A percentile compares a stretch with the other conserved stretches of the same genome.
These are phyloP conservation scores for Amoeboaphelidium protococcarum DNA, from an alignment of 371 early-diverging fungal genomes.

Conservation along the genomic window DNA sequence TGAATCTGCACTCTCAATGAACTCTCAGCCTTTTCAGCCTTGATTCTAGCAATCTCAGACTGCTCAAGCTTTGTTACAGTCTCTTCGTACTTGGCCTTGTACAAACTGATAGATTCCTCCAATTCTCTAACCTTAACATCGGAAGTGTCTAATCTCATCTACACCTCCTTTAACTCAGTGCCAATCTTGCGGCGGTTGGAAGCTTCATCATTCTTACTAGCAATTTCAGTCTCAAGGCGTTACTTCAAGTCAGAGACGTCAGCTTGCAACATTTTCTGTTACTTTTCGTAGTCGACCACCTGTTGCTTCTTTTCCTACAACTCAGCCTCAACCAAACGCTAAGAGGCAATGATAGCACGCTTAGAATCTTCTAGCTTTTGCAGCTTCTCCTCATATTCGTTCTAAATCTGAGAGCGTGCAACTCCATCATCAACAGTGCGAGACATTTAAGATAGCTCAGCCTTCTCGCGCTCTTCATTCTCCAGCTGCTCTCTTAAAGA, in stretches of 20 bases:
- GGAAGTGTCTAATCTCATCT: slow-evolving; percentile 17
- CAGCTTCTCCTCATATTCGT: slow-evolving; percentile 34
- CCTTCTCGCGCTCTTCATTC: slow-evolving; percentile 24
- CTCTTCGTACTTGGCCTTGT: slow-evolving; percentile 25
- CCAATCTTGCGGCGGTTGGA: slow-evolving; percentile 17
- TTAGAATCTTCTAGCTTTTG: slow-evolving; percentile 48
- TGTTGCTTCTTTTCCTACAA: slow-evolving; percentile 37
- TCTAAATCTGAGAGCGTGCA: no score
- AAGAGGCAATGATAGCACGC: slow-evolving; percentile 34
- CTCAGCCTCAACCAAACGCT: slow-evolving; percentile 41
- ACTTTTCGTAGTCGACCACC: slow-evolving; percentile 28
- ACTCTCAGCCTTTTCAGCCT: slow-evolving; percentile 31
- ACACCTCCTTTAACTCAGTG: slow-evolving; percentile 20
- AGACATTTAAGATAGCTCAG: no score
- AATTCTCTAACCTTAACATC: slow-evolving; percentile 20
- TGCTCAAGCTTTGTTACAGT: slow-evolving; percentile 23
- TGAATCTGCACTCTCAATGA: slow-evolving; percentile 18
- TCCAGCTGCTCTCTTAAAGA: slow-evolving; percentile 28
- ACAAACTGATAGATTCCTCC: slow-evolving; percentile 7
- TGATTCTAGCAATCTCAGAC: slow-evolving; percentile 25
- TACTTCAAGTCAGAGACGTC: slow-evolving; percentile 34
- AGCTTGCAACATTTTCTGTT: slow-evolving; percentile 24
- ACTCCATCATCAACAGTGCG: no score
- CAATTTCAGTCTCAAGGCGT: slow-evolving; percentile 28
- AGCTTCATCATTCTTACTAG: slow-evolving; percentile 23